phyloP scores from a whole-genome alignment of 163 green algal genomes.

The Chlorella variabilis region DNA sequence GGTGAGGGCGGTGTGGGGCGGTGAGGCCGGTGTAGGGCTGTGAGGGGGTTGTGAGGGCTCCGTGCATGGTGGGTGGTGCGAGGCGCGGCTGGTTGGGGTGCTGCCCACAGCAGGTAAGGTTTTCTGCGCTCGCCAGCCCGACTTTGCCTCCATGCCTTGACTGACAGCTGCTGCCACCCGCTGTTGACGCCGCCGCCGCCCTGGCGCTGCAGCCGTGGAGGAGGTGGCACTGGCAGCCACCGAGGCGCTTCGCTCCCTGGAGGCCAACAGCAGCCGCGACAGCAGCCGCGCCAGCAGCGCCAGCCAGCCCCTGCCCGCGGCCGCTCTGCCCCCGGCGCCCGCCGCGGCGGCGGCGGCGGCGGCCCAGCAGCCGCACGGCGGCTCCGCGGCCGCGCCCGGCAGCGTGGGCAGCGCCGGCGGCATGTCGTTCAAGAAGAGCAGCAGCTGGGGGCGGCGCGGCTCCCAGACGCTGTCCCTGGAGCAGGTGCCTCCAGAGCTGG shows the following conservation, averaged over 20 bases:
- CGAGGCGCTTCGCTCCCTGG: conserved; percentile 36
- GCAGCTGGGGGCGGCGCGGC: conserved; percentile 7
- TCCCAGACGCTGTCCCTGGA: conserved; percentile 14
- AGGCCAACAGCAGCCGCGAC: conserved; percentile 27
- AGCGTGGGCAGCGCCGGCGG: neutral
- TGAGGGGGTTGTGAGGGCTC: neutral
- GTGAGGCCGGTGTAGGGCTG: neutral
- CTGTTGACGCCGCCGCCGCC: no score
- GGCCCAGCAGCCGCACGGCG: neutral
- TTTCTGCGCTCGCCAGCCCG: no score
- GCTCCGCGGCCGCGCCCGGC: neutral
- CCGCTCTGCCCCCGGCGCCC: neutral
- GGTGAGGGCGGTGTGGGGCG: neutral
- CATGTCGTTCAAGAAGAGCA: neutral
- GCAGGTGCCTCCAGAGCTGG: conserved; percentile 20
- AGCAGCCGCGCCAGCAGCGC: conserved; percentile 3
- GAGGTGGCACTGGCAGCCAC: conserved; percentile 32
- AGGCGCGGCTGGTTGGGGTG: neutral
- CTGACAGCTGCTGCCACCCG: no score
- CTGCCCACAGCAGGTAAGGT: neutral
- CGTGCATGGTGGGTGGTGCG: no score
- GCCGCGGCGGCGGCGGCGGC: neutral
- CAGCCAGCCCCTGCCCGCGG: neutral
- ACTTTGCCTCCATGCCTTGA: no score
- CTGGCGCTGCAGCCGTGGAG: conserved; percentile 14